Evolutionary conservation across 2,329 filamentous ascomycete genomes (phyloP).

Genomic region (Triangularia verruculosa): DNA sequence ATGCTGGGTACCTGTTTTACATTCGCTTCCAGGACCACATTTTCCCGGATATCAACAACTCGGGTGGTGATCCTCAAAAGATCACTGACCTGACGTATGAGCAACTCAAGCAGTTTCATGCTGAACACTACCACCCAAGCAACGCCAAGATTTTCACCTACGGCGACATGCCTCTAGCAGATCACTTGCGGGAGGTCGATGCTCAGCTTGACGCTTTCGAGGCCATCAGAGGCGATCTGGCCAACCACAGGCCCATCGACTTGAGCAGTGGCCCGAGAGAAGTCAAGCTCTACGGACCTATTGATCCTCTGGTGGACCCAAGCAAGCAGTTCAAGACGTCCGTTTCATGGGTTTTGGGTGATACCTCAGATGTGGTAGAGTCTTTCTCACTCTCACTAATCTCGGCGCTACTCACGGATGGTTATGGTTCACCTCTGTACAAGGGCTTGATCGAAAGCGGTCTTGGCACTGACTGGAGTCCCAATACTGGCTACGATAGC

Average conservation of each 20-base stretch:
- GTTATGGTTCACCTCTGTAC: slow-evolving; percentile 93
- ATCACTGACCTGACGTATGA: slow-evolving; percentile 94
- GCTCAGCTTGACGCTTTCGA: slow-evolving; percentile 71
- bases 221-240: slow-evolving; percentile 63
- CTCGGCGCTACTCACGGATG: slow-evolving; percentile 82
- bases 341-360: slow-evolving; percentile 85
- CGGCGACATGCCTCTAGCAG: slow-evolving; percentile 80
- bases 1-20: slow-evolving; percentile 93
- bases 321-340: slow-evolving; percentile 94
- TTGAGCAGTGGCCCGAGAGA: slow-evolving; percentile 64
- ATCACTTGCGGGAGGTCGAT: slow-evolving; percentile 78
- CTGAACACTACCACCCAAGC: slow-evolving; percentile 92
- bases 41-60: slow-evolving; percentile 92
- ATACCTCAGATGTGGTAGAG: slow-evolving; percentile 78
- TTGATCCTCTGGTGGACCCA: slow-evolving; percentile 80
- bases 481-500: slow-evolving; percentile 88
- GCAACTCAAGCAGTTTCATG: slow-evolving; percentile 83
- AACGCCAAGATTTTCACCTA: slow-evolving; percentile 97
- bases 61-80: slow-evolving; percentile 90
- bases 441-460: slow-evolving; percentile 83
- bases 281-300: slow-evolving; percentile 72
- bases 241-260: slow-evolving; percentile 73
- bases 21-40: slow-evolving; percentile 94
- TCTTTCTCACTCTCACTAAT: slow-evolving; percentile 83
- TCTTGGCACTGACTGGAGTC: slow-evolving; percentile 88